These are phyloP conservation scores for Solanum aculeatissimum DNA, from an alignment of 305 asterid genomes.

Conservation along the genomic window DNA sequence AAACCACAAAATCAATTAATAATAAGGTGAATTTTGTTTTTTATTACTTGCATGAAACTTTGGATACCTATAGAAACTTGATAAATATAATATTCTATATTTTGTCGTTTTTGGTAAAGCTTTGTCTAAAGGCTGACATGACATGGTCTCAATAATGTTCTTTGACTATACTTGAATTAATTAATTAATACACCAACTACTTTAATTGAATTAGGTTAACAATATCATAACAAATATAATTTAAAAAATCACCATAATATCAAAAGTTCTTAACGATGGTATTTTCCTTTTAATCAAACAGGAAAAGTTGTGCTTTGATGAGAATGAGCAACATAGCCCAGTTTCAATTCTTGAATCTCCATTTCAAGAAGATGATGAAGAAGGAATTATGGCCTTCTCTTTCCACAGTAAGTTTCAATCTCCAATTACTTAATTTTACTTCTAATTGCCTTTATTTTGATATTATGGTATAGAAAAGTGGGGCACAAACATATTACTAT, in stretches of 20 bases:
- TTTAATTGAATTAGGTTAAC: background rate
- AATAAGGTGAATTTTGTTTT: constrained; percentile 22
- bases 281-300: background rate
- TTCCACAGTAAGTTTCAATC: constrained; percentile 22
- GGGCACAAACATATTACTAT: no score
- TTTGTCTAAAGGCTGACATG: background rate
- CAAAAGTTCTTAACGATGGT: background rate
- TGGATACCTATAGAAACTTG: background rate
- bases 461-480: background rate
- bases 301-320: constrained; percentile 36
- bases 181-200: background rate
- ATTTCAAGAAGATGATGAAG: constrained; percentile 29
- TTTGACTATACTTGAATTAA: background rate
- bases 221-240: background rate
- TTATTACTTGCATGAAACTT: background rate
- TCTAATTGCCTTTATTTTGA: background rate
- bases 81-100: background rate
- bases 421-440: background rate
- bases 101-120: background rate
- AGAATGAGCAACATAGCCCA: constrained; percentile 61
- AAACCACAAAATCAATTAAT: constrained; percentile 3
- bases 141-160: background rate
- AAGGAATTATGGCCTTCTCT: constrained; percentile 4
- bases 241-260: background rate
- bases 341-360: constrained; percentile 72